A percentile compares a stretch with the other conserved stretches of the same genome.
These are phyloP conservation scores for Phytophthora fragariaefolia DNA, from an alignment of 352 stramenopile genomes.

Conservation along the genomic window DNA sequence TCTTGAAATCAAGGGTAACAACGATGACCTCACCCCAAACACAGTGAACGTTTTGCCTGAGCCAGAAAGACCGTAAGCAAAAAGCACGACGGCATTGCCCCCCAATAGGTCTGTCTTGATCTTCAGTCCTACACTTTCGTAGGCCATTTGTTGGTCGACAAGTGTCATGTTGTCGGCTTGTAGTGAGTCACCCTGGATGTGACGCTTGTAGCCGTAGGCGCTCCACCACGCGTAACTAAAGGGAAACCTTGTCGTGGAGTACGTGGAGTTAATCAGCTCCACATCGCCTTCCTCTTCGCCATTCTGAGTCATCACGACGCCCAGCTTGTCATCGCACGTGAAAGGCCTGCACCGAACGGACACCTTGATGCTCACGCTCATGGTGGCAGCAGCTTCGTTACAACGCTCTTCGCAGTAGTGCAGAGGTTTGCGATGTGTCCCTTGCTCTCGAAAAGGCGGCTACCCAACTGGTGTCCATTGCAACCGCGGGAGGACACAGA, in stretches of 20 bases:
- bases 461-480: not conserved
- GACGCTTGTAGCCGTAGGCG: constrained; percentile 92
- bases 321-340: constrained; percentile 91
- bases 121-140: constrained; percentile 88
- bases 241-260: constrained; percentile 92
- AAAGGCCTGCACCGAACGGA: constrained; percentile 89
- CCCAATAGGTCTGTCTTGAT: constrained; percentile 92
- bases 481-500: constrained; percentile 3
- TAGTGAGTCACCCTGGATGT: constrained; percentile 73
- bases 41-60: constrained; percentile 95
- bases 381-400: constrained; percentile 19
- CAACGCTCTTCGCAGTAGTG: not conserved
- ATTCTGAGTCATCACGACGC: constrained; percentile 92
- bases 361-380: constrained; percentile 92
- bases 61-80: constrained; percentile 93
- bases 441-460: constrained; percentile 38
- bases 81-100: constrained; percentile 94
- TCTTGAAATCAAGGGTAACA: not conserved
- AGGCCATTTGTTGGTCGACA: constrained; percentile 92
- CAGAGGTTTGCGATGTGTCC: constrained; percentile 6
- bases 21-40: constrained; percentile 68
- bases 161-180: constrained; percentile 87
- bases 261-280: constrained; percentile 93
- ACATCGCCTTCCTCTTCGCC: constrained; percentile 93
- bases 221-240: constrained; percentile 96